Conservation (phyloP, 768 basidiomycete species). For the Lactarius evosmus region DNA sequence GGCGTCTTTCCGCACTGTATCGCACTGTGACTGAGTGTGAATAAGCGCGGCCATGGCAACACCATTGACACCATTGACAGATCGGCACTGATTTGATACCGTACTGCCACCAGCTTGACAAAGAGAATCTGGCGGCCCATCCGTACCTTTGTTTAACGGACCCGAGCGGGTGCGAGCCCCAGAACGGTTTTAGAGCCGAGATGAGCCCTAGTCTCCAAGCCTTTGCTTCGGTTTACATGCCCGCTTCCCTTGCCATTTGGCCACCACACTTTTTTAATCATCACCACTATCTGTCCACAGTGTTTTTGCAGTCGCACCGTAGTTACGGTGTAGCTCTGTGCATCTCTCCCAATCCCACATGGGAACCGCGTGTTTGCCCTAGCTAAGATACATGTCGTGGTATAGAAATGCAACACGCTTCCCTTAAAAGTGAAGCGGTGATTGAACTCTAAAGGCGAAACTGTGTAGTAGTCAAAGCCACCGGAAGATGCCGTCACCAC, state of each 20-base stretch:
- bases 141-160: neutral
- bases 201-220: neutral
- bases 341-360: neutral
- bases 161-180: neutral
- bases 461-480: conserved; percentile 15
- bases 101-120: neutral
- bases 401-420: no score
- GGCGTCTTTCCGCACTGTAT: neutral
- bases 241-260: no score
- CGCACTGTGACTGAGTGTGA: neutral
- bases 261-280: no score
- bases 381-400: no score
- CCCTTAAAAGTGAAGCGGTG: no score
- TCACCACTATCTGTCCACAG: no score
- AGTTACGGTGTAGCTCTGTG: neutral
- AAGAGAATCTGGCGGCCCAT: neutral
- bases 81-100: neutral
- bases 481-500: conserved; percentile 13
- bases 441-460: conserved; percentile 15
- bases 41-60: neutral
- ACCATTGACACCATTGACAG: neutral
- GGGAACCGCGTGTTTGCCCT: neutral
- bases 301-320: neutral
- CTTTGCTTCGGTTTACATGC: neutral
- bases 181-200: neutral